Base-by-base conservation (phyloP, 495 filamentous ascomycete species). In the Aspergillus hancockii region DNA sequence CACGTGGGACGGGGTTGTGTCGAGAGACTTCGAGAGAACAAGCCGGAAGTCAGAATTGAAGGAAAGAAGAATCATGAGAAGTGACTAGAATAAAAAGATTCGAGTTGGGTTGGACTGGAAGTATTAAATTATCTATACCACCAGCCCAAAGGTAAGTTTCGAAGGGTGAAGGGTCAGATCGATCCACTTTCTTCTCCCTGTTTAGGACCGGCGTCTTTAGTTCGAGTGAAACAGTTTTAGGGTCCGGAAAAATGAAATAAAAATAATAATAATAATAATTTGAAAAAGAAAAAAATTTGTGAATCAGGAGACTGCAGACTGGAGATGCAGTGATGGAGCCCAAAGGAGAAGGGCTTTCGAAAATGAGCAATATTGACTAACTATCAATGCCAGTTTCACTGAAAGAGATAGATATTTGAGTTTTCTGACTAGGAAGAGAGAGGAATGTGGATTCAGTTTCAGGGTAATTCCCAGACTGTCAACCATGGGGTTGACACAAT, bases 141-240 rank as follows among this genome's bases (percentile, higher is more conserved):
- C 49, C 52, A 47, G 56, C 57, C 49, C 59, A 57, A 62, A 51
- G 50, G 52, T 45, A 64, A 55, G 60, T 47, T 61, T 64, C 46
- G 32, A 64, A 55, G 60, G 22, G 59, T 64, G 59, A 53, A 67
- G 65, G 61, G 57, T 64, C 65, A 67, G 62, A 68, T 68, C 65
- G 65, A 63, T 64, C 65, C 65, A 68, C 65, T 67, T 60, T 61
- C 28, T 56, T 57, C 43, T 47, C 43, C 43, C 43, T 47, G 43
- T 47, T 47, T 47, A 22, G 43, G 43, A 47, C 43, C 43, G 43
- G 43, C 43, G 18, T 53, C 54, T 55, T 58, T 53, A 30, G 43
- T 34, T 62, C 21, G 57, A 50, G 54, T 41, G 30, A 41, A 41
- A 58, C 62, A 62, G 60, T 47, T 54, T 36, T 21, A 19, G 50